Evolutionary conservation across 441 rosid genomes (phyloP).

Genomic region (Corymbia calophylla): DNA sequence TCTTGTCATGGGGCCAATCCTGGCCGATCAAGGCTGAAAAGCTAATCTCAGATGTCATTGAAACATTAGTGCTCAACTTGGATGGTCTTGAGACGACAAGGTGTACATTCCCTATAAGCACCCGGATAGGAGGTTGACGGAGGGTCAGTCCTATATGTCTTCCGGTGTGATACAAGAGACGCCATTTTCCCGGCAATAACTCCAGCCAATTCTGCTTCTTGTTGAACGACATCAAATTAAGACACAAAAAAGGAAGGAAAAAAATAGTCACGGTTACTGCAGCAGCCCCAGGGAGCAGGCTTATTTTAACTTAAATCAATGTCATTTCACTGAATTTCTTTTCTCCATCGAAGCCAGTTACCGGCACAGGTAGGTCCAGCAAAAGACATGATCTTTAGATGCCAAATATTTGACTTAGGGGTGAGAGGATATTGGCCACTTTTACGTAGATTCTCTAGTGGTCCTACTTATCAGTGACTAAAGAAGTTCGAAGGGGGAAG

Average conservation of each 20-base stretch:
- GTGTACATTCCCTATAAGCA: slow-evolving; percentile 58
- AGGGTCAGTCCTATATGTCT: slow-evolving; percentile 84
- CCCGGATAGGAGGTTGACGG: slow-evolving; percentile 66
- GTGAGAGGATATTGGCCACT: neutral
- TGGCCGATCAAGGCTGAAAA: slow-evolving; percentile 51
- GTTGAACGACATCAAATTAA: neutral
- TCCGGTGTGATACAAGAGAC: slow-evolving; percentile 73
- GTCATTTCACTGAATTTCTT: neutral
- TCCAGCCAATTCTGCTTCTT: slow-evolving; percentile 68
- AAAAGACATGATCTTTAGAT: neutral
- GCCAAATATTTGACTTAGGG: neutral
- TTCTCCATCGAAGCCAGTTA: neutral
- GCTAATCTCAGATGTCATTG: slow-evolving; percentile 48
- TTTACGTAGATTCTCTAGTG: neutral
- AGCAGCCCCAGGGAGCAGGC: neutral
- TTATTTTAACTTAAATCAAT: neutral
- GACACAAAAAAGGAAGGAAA: neutral
- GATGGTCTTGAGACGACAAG: slow-evolving; percentile 46
- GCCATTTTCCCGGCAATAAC: slow-evolving; percentile 90
- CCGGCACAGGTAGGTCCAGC: neutral
- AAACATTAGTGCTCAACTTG: slow-evolving; percentile 24
- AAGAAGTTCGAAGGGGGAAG: neutral
- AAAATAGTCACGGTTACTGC: neutral
- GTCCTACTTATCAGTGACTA: neutral
- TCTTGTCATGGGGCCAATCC: slow-evolving; percentile 79